phyloP scores from a whole-genome alignment of 768 basidiomycete species.

The Lactifluus volemus region DNA sequence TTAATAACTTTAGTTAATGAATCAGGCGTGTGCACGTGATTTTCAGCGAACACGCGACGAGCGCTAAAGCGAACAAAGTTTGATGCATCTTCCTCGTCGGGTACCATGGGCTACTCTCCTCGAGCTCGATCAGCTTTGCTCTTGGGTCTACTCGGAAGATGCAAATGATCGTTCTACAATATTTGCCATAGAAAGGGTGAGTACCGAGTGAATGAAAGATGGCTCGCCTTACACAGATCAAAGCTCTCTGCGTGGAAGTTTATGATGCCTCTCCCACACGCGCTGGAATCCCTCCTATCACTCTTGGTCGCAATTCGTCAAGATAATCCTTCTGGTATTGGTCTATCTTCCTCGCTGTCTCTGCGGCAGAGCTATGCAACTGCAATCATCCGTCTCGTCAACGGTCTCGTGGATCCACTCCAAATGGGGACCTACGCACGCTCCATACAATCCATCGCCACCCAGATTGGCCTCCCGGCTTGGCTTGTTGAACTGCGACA shows the following conservation, averaged over 20 bases:
- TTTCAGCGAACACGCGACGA: neutral
- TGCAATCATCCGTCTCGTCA: constrained; percentile 83
- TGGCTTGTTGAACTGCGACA: constrained; percentile 93
- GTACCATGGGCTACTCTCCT: constrained; percentile 65
- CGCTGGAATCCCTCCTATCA: constrained; percentile 63
- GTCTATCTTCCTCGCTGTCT: constrained; percentile 33
- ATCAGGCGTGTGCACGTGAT: neutral
- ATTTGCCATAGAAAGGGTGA: constrained; percentile 56
- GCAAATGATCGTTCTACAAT: constrained; percentile 46
- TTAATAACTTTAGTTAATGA: too few relatives aligned
- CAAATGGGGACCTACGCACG: constrained; percentile 86
- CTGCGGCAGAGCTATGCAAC: constrained; percentile 74
- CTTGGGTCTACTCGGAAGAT: constrained; percentile 66
- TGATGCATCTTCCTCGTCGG: constrained; percentile 50
- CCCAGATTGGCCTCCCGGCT: constrained; percentile 73
- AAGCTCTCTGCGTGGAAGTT: constrained; percentile 77
- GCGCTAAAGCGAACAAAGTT: neutral
- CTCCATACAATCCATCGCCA: constrained; percentile 82
- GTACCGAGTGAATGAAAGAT: constrained; percentile 19
- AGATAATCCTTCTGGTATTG: constrained; percentile 32
- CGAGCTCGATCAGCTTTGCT: constrained; percentile 69
- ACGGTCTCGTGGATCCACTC: constrained; percentile 90
- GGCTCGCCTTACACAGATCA: neutral
- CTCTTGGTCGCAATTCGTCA: constrained; percentile 52
- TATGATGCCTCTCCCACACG: constrained; percentile 70